phyloP scores from a whole-genome alignment of 192 early-diverging fungal genomes.

The Backusella circina region DNA sequence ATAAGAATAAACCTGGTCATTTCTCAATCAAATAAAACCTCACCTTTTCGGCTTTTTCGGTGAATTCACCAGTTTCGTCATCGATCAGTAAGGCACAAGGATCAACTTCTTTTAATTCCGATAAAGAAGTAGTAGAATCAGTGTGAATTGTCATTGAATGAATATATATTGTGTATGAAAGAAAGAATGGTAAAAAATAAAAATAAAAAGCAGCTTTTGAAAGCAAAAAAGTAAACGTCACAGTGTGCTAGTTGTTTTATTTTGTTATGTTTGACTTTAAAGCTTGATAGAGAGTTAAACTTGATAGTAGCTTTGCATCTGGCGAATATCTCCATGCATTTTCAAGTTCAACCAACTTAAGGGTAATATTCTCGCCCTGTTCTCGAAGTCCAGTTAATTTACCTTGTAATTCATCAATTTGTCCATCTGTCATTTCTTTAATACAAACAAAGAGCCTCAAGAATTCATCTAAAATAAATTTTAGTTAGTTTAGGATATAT shows the following conservation, averaged over 20 bases:
- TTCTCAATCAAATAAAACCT: neutral
- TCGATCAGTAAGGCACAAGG: constrained; percentile 11
- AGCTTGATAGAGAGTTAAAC: constrained; percentile 57
- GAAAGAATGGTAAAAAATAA: neutral
- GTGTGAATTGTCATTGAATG: neutral
- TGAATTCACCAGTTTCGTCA: constrained; percentile 19
- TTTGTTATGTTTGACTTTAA: constrained; percentile 39
- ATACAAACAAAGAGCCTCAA: constrained; percentile 66
- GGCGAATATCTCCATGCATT: constrained; percentile 61
- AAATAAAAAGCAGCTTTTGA: neutral
- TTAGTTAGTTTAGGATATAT: neutral
- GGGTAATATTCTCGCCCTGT: constrained; percentile 74
- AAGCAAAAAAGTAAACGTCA: neutral
- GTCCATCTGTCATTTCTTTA: constrained; percentile 45
- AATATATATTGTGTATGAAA: neutral
- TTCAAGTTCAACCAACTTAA: constrained; percentile 60
- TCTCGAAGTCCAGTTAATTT: constrained; percentile 65
- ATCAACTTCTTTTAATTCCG: neutral
- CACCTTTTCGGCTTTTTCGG: constrained; percentile 18
- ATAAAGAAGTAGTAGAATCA: neutral
- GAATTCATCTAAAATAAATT: constrained; percentile 48
- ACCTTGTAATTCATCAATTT: constrained; percentile 60
- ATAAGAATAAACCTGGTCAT: neutral
- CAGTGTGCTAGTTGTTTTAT: neutral
- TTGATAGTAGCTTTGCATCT: constrained; percentile 71